Percentiles rank a stretch among this genome's conserved stretches.
Evolutionary conservation across 2,329 filamentous ascomycete species (phyloP).

Genomic region (Aspergillus ochraceoroseus): DNA sequence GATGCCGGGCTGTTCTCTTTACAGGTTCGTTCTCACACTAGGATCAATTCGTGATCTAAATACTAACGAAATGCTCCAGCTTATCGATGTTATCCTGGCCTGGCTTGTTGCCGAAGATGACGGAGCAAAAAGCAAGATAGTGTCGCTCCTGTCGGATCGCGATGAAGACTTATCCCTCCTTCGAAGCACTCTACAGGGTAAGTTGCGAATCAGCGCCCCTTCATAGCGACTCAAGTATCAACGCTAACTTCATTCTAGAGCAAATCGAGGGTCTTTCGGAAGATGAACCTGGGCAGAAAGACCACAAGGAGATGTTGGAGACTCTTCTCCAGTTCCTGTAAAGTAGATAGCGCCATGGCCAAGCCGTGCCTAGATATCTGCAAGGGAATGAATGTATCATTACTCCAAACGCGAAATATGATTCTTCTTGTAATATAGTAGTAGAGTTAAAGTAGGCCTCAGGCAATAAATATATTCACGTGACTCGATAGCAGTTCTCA

Average conservation of each 20-base stretch:
- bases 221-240: neutral
- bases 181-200: slow-evolving; percentile 61
- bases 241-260: slow-evolving; percentile 38
- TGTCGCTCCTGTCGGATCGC: slow-evolving; percentile 59
- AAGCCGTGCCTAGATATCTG: neutral
- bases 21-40: slow-evolving; percentile 48
- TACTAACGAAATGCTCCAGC: slow-evolving; percentile 35
- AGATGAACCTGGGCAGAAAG: slow-evolving; percentile 50
- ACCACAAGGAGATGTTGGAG: slow-evolving; percentile 60
- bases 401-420: too few relatives aligned
- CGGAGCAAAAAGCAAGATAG: slow-evolving; percentile 64
- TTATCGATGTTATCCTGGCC: slow-evolving; percentile 75
- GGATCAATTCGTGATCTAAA: neutral
- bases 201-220: slow-evolving; percentile 14
- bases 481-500: slow-evolving; percentile 10
- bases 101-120: slow-evolving; percentile 90
- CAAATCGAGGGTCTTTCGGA: slow-evolving; percentile 58
- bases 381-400: neutral
- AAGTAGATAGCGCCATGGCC: slow-evolving; percentile 1
- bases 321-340: slow-evolving; percentile 49
- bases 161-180: slow-evolving; percentile 63
- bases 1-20: slow-evolving; percentile 81
- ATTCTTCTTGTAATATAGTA: slow-evolving; percentile 1
- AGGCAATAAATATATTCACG: slow-evolving; percentile 19
- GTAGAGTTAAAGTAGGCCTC: neutral